phyloP scores from a whole-genome alignment of 148 eudicot genomes.

The Linanthus parryae region DNA sequence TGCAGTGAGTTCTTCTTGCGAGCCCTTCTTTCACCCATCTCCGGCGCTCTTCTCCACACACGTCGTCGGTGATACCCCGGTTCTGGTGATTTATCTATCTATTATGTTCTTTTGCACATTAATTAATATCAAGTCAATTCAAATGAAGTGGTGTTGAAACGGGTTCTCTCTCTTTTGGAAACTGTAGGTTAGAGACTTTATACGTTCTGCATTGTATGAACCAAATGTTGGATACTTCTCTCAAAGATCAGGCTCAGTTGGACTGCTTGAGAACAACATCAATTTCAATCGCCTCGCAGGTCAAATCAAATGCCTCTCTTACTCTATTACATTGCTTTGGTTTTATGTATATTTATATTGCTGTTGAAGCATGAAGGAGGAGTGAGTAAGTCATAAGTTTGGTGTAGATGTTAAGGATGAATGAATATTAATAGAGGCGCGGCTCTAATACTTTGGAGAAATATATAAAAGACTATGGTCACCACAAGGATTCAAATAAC shows the following conservation, averaged over 20 bases:
- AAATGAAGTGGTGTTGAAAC: neutral
- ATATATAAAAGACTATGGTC: too few relatives aligned
- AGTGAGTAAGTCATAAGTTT: too few relatives aligned
- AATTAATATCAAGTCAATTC: neutral
- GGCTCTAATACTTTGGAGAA: too few relatives aligned
- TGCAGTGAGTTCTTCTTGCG: slow-evolving; percentile 3
- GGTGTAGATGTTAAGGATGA: too few relatives aligned
- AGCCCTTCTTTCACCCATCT: slow-evolving; percentile 6
- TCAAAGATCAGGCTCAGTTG: slow-evolving; percentile 73
- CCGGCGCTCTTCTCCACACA: slow-evolving; percentile 38
- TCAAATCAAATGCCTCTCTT: slow-evolving; percentile 9
- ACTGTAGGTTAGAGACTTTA: slow-evolving; percentile 78
- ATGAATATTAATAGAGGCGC: too few relatives aligned
- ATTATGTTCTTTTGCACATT: neutral
- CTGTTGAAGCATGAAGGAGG: too few relatives aligned
- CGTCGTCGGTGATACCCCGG: slow-evolving; percentile 38
- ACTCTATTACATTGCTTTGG: neutral
- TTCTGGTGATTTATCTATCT: slow-evolving; percentile 31
- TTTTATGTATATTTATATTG: too few relatives aligned
- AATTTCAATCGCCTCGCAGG: slow-evolving; percentile 84
- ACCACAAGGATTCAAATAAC: too few relatives aligned
- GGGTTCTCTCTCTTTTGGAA: neutral
- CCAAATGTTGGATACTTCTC: slow-evolving; percentile 78
- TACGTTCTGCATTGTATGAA: slow-evolving; percentile 78
- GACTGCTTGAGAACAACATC: slow-evolving; percentile 68